A percentile compares a stretch with the other conserved stretches of the same genome.
phyloP scores from a whole-genome alignment of 257 asterid species.

The Nicotiana tomentosiformis region DNA sequence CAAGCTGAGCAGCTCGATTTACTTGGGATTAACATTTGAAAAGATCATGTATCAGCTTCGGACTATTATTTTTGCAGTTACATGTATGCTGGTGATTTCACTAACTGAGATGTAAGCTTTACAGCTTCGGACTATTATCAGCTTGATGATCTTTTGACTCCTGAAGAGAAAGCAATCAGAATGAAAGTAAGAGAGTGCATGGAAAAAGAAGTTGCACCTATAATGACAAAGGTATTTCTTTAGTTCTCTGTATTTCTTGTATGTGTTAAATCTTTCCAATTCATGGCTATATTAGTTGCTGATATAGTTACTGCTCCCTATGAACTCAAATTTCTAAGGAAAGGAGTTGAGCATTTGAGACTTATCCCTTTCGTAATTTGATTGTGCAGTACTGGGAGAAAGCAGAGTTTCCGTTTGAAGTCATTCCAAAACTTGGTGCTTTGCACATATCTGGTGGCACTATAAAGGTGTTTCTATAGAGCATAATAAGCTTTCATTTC shows the following conservation, averaged over 20 bases:
- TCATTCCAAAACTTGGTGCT: slow-evolving; percentile 83
- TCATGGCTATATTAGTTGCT: not conserved
- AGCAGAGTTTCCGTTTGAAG: slow-evolving; percentile 95
- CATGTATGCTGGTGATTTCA: not conserved
- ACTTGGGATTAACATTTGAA: not conserved
- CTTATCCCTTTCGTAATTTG: slow-evolving; percentile 3
- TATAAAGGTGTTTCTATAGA: slow-evolving; percentile 50
- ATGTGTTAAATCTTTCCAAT: not conserved
- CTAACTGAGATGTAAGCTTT: slow-evolving; percentile 8
- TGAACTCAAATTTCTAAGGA: not conserved
- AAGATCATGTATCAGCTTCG: not conserved
- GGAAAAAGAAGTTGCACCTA: slow-evolving; percentile 96
- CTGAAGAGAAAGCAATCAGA: slow-evolving; percentile 60
- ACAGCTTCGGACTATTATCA: slow-evolving; percentile 92
- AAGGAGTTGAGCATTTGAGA: not conserved
- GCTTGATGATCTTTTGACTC: slow-evolving; percentile 73
- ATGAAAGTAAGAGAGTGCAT: slow-evolving; percentile 70
- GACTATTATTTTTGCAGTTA: not conserved
- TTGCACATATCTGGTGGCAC: slow-evolving; percentile 76
- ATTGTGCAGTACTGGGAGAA: slow-evolving; percentile 87
- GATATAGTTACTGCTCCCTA: not conserved
- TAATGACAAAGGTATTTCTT: slow-evolving; percentile 72
- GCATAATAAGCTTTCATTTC: not conserved
- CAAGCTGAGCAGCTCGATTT: not conserved
- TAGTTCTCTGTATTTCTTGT: slow-evolving; percentile 1